Evolutionary conservation across 768 basidiomycete species (phyloP).

Genomic region (Fibroporia radiculosa): DNA sequence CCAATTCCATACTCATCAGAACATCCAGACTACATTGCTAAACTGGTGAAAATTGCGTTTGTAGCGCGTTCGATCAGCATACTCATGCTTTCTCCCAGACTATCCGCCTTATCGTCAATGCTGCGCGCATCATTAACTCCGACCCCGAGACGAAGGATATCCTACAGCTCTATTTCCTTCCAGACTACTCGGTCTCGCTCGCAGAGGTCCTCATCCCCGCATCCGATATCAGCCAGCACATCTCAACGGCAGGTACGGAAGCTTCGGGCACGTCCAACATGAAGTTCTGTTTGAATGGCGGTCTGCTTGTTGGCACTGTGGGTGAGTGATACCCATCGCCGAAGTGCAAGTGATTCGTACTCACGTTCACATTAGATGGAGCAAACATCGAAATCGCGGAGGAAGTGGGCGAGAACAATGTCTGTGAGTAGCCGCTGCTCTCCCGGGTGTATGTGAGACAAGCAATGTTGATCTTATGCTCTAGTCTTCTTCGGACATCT

Average conservation of each 20-base stretch:
- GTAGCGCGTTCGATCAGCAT: neutral
- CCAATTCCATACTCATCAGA: neutral
- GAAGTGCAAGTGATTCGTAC: neutral
- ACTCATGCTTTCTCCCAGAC: conserved; percentile 35
- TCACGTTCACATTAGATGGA: conserved; percentile 47
- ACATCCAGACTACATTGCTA: conserved; percentile 76
- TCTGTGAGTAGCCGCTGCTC: conserved; percentile 60
- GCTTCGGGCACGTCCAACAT: conserved; percentile 78
- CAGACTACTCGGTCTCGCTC: conserved; percentile 86
- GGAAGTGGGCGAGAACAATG: conserved; percentile 88
- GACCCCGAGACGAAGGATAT: conserved; percentile 87
- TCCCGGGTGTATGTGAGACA: too few relatives aligned
- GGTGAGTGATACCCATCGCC: conserved; percentile 20
- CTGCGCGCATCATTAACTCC: conserved; percentile 68
- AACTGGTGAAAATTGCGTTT: conserved; percentile 47
- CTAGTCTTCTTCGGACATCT: conserved; percentile 87
- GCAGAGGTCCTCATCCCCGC: conserved; percentile 87
- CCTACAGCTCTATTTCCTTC: conserved; percentile 88
- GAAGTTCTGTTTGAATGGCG: conserved; percentile 90
- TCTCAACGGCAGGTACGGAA: conserved; percentile 96
- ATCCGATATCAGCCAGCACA: conserved; percentile 91
- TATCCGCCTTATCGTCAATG: conserved; percentile 91
- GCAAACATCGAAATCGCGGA: conserved; percentile 97
- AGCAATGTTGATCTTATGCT: too few relatives aligned
- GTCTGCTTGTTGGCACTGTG: conserved; percentile 79